Evolutionary conservation across 768 basidiomycete species (phyloP), one percentile per base, ranked within the genome.

Genomic region (Panaeolus papilionaceus): DNA sequence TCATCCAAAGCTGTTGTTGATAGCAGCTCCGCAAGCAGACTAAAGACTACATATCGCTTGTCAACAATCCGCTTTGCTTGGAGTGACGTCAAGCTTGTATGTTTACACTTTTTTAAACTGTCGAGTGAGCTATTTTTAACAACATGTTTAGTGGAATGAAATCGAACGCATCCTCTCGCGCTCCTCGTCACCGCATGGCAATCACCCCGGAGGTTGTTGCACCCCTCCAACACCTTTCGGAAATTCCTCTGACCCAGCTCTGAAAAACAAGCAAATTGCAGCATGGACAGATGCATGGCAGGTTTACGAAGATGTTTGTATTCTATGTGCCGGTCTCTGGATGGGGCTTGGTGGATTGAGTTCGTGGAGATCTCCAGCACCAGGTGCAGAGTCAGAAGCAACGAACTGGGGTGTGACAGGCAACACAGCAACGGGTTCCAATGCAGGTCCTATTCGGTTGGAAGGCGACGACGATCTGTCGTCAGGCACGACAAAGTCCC

Each of bases 251-350:
- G 74, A 76, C 33, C 47, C 71, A 61, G 70, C 72, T 37, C 61
- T 72, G 4, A 84, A 80, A 72, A 75, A 78, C 11, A 84, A 81
- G 65, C 67, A 81, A 9, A 73, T 85, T 20, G 81, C 86, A 3
- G 71, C 82, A 2, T 93, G 91, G 91, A 84, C 88, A 14, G 93
- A 94, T 69, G 85, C 86, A 8, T 94, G 92, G 92, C 86, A 87
- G 28, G 81, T 94, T 12, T 95, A 95, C 71, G 93, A 95, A 77
- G 94, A 95, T 68, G 90, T 91, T 23, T 95, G 94, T 69, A 81
- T 94, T 45, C 82, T 93, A 54, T 94, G 93, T 72, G 93, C 92
- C 0, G 88, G 91, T 2, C 82, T 93, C n/a, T 94, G 92, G 92
- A 85, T 90, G 72, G 91, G 92, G 14, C 28, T 58, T 12, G 54